Base-by-base conservation (phyloP, 2,329 filamentous ascomycete genomes). In the Phialophora expanda region DNA sequence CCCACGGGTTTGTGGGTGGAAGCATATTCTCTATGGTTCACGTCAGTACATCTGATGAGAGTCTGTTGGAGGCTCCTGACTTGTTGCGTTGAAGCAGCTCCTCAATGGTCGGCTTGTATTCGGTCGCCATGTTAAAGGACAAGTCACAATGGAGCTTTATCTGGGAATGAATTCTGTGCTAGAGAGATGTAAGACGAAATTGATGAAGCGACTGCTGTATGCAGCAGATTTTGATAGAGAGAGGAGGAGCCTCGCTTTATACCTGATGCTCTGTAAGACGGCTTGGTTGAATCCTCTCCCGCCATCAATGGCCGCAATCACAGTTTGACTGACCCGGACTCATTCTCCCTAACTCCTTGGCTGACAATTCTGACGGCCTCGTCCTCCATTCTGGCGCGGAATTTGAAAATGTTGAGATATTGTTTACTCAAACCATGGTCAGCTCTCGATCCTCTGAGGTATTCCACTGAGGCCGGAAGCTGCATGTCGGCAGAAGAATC, bases 41-140 rank as follows among this genome's bases (percentile, higher is more conserved):
- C 22, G 60, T 63, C 51, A 63, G 38, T 32, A 32, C 22, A n/a
- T 34, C 28, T 20, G 6, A 8, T 32, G n/a, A 34, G 26, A 22
- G 24, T 7, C 41, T 46, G 17, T 14, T 28, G 28, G 34, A 46
- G 32, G 28, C 41, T n/a, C 56, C 64, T 66, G 41, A 66, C 64
- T 60, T 66, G 48, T 66, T 66, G 6, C 64, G 64, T 32, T 66
- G 46, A 20, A 66, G 53, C 17, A 66, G 55, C 24, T 66, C 64
- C n/a, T 66, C 60, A 46, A 66, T 22, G 50, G 50, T 59, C 9
- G 60, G 55, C 2, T 28, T 26, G 38, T 6, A 20, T 17, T 32
- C 26, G 30, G 34, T 14, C 12, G 41, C 24, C 26, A 28, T 41
- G 17, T 8, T 20, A 8, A 5, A 5, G 38, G 17, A 44, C 14